Base-by-base conservation (phyloP, 169 alveolate genomes). In the Eimeria maxima region DNA sequence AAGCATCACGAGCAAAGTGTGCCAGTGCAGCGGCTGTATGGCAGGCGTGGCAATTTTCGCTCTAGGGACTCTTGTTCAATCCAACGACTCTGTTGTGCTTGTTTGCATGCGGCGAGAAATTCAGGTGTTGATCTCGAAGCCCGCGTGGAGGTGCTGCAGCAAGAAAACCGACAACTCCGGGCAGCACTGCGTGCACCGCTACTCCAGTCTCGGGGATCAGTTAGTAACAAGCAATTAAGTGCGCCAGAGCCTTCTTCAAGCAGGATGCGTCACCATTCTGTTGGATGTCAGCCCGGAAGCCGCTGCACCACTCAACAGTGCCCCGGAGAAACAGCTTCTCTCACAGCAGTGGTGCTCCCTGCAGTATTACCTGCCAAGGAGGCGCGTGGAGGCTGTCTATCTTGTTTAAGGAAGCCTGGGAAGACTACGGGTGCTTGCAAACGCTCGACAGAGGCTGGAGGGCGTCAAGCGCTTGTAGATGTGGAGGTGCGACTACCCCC, bases 401-500 rank as follows among this genome's bases (percentile, higher is more conserved):
- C 60, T 7, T 74, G 86, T 38, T 22, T 38, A 74, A 74, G 63
- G 60, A 57, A 45, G 18, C 20, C 86, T 13, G 63, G 29, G 11
- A 74, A 74, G 86, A 44, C 38, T 44, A 3, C 8, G 24, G 67
- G 16, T 10, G n/a, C 13, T 16, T n/a, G 24, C 24, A 8, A 24
- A 29, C 67, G n/a, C 71, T 45, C 71, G 47, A 29, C 90, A 27
- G 47, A 50, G 6, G 69, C 73, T 27, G 50, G 4, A 18, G 90
- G 73, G 42, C 93, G 78, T 38, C 93, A 27, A 60, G 93, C 93
- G 8, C 6, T 84, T 24, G 74, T 84, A 29, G 93, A 84, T 60
- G 93, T 84, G 78, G 78, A 84, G 93, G 93, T 84, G 53, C 45
- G 93, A 44, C 93, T 84, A 14, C 93, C 93, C 6, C 78, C 80